Conservation (phyloP, 1,139 yeast species). For the Geotrichum reessii region DNA sequence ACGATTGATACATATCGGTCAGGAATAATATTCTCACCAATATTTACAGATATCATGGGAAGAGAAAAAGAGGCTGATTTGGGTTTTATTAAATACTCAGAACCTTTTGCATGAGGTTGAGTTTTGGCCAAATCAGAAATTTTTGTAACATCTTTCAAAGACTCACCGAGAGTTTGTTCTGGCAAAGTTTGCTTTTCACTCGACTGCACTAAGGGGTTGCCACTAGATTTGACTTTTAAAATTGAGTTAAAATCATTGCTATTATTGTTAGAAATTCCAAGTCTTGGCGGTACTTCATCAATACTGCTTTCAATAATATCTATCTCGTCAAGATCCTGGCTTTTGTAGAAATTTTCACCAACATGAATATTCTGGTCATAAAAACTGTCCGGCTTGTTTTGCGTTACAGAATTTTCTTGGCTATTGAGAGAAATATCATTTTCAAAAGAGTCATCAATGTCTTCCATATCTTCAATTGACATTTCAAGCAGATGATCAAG, state of each 20-base stretch:
- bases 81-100: neutral
- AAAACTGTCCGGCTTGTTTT: neutral
- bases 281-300: neutral
- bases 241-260: neutral
- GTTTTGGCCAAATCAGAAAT: neutral
- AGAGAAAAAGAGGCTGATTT: neutral
- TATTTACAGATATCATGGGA: neutral
- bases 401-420: neutral
- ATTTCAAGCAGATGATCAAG: neutral
- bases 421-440: neutral
- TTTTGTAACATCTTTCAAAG: neutral
- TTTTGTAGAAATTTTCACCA: neutral
- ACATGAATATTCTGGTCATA: neutral
- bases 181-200: neutral
- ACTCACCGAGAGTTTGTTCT: neutral
- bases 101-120: neutral
- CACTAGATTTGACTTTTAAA: neutral
- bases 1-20: no score
- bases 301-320: neutral
- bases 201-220: no score
- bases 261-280: neutral
- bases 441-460: neutral
- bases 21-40: neutral
- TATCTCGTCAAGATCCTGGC: slow-evolving; percentile 2
- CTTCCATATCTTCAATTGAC: neutral